Percentiles rank a stretch among this genome's conserved stretches.
These are phyloP conservation scores for Nadsonia commutata DNA, from an alignment of 1,139 yeast genomes.

Conservation along the genomic window DNA sequence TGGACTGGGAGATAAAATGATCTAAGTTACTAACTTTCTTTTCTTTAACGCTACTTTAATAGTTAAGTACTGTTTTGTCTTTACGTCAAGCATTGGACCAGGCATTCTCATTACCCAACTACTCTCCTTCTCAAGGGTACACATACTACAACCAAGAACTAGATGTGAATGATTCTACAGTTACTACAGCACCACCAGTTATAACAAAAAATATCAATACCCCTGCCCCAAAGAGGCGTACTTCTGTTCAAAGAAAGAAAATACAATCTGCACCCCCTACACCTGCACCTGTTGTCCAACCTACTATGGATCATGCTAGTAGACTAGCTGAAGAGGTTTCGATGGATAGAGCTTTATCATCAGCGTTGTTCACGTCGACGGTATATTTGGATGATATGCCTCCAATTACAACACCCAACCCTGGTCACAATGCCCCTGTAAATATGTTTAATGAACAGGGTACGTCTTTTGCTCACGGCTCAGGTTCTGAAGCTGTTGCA, in stretches of 20 bases:
- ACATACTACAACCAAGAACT: conserved; percentile 12
- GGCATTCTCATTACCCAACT: conserved; percentile 22
- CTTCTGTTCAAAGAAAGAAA: background rate
- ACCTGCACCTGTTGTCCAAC: too few relatives aligned
- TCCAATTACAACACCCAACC: background rate
- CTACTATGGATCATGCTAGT: background rate
- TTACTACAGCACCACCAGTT: background rate
- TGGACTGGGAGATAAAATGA: too few relatives aligned
- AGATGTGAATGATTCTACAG: background rate
- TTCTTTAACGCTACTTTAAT: background rate
- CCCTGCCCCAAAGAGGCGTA: background rate
- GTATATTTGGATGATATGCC: background rate
- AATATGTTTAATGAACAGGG: too few relatives aligned
- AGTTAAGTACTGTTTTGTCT: conserved; percentile 21
- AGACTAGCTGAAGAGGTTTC: background rate
- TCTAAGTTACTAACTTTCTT: too few relatives aligned
- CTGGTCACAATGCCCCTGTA: background rate
- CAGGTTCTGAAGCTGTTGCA: background rate
- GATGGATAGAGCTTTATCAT: background rate
- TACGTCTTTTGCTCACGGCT: background rate
- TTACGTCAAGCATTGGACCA: conserved; percentile 19
- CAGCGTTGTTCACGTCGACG: background rate
- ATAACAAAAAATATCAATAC: background rate
- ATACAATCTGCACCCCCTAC: background rate
- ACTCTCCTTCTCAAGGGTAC: conserved; percentile 24